These are phyloP conservation scores for Gyrodon lividus DNA, from an alignment of 768 basidiomycete species.

Conservation along the genomic window DNA sequence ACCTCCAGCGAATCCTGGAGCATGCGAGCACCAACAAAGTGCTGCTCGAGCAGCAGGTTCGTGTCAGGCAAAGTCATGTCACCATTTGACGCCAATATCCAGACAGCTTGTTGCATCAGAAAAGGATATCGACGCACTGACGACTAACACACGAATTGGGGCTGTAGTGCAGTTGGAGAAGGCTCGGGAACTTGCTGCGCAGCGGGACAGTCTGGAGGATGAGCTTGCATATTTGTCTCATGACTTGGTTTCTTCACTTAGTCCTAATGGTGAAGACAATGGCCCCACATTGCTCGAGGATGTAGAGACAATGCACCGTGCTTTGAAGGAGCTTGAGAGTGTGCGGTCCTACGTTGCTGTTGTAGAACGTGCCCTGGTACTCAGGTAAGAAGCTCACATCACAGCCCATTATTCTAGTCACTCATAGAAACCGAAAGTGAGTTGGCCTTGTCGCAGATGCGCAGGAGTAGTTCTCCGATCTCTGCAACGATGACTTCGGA, in stretches of 20 bases:
- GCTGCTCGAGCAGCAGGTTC: slow-evolving; percentile 46
- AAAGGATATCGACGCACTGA: slow-evolving; percentile 43
- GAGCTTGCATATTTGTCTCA: slow-evolving; percentile 67
- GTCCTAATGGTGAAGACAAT: slow-evolving; percentile 42
- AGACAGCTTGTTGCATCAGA: slow-evolving; percentile 61
- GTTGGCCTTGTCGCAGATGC: slow-evolving; percentile 53
- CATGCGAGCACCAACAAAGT: slow-evolving; percentile 41
- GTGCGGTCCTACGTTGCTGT: slow-evolving; percentile 76
- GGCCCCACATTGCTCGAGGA: slow-evolving; percentile 74
- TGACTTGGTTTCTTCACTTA: slow-evolving; percentile 58
- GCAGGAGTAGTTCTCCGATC: slow-evolving; percentile 38
- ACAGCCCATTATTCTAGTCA: background rate
- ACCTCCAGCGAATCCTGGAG: slow-evolving; percentile 43
- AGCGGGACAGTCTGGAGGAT: slow-evolving; percentile 75
- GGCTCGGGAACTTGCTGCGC: slow-evolving; percentile 72
- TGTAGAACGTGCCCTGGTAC: slow-evolving; percentile 63
- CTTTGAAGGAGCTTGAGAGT: slow-evolving; percentile 72
- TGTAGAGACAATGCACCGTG: slow-evolving; percentile 75
- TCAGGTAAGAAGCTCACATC: slow-evolving; percentile 54
- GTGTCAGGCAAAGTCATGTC: slow-evolving; percentile 26
- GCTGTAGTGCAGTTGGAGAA: slow-evolving; percentile 53
- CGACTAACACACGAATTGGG: slow-evolving; percentile 46
- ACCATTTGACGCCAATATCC: slow-evolving; percentile 22
- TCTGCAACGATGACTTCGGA: slow-evolving; percentile 47
- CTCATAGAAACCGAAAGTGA: slow-evolving; percentile 44